phyloP scores from a whole-genome alignment of 1,284 basidiomycete species.

The Ganoderma sp. region DNA sequence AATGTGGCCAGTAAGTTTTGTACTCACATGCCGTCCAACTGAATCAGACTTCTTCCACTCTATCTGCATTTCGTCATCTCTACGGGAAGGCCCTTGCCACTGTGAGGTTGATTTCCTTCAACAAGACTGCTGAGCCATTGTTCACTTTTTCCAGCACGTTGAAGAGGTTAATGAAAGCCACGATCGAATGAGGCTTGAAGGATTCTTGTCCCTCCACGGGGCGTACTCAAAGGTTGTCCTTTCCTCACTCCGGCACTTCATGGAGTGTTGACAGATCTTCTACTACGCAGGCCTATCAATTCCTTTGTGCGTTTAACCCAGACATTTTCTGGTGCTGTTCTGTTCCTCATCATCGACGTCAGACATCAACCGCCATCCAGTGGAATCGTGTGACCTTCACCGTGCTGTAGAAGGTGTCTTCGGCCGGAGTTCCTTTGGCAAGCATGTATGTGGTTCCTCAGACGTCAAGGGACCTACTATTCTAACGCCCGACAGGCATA shows the following conservation, averaged over 20 bases:
- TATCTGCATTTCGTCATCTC: slow-evolving; percentile 68
- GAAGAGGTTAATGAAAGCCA: slow-evolving; percentile 63
- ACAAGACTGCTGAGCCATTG: slow-evolving; percentile 27
- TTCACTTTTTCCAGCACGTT: slow-evolving; percentile 53
- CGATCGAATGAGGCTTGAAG: slow-evolving; percentile 65
- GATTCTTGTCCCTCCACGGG: slow-evolving; percentile 83
- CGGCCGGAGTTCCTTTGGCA: slow-evolving; percentile 68
- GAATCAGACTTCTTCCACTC: slow-evolving; percentile 64
- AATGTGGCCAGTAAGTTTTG: not conserved
- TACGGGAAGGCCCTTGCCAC: slow-evolving; percentile 71
- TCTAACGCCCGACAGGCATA: slow-evolving; percentile 53
- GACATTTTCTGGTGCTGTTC: not conserved
- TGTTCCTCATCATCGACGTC: slow-evolving; percentile 6
- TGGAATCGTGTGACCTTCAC: slow-evolving; percentile 74
- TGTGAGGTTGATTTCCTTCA: slow-evolving; percentile 44
- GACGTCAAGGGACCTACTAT: not conserved
- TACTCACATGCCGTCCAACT: not conserved
- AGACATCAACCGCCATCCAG: slow-evolving; percentile 86
- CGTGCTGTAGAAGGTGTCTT: slow-evolving; percentile 72
- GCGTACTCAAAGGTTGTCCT: slow-evolving; percentile 67
- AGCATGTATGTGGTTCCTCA: slow-evolving; percentile 53
- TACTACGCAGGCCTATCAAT: slow-evolving; percentile 71
- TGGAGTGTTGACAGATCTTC: not conserved
- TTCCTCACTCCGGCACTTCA: not conserved
- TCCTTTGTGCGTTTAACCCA: slow-evolving; percentile 66